Conservation (phyloP, 768 basidiomycete genomes). For the Amanita phalloides region DNA sequence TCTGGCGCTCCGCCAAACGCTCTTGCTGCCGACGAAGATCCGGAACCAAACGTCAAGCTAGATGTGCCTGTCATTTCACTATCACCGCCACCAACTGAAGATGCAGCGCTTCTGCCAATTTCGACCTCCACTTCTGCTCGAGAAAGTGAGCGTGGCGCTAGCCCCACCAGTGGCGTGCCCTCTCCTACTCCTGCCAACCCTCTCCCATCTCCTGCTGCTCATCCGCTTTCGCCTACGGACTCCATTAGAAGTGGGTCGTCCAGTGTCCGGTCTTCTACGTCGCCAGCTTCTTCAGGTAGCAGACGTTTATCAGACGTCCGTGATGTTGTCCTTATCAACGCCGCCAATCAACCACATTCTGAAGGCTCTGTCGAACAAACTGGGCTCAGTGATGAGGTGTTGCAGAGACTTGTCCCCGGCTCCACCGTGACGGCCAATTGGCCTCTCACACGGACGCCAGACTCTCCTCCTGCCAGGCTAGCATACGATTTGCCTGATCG, state of each 20-base stretch:
- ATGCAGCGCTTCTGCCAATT: not conserved
- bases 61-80: constrained; percentile 5
- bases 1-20: not conserved
- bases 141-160: not conserved
- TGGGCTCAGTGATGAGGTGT: constrained; percentile 10
- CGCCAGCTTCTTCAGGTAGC: not conserved
- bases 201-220: not conserved
- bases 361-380: not conserved
- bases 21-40: not conserved
- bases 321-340: constrained; percentile 5
- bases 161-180: not conserved
- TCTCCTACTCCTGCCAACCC: not conserved
- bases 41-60: not conserved
- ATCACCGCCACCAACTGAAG: constrained; percentile 2
- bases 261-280: not conserved
- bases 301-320: not conserved
- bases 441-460: constrained; percentile 1
- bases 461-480: constrained; percentile 12
- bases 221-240: not conserved
- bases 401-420: constrained; percentile 1
- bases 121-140: not conserved
- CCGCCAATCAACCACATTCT: not conserved
- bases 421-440: constrained; percentile 3
- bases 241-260: not conserved
- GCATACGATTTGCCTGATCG: constrained; percentile 11